Percentiles rank a stretch among this genome's conserved stretches.
phyloP scores from a whole-genome alignment of 768 basidiomycete species.

The Boletus bicolor region DNA sequence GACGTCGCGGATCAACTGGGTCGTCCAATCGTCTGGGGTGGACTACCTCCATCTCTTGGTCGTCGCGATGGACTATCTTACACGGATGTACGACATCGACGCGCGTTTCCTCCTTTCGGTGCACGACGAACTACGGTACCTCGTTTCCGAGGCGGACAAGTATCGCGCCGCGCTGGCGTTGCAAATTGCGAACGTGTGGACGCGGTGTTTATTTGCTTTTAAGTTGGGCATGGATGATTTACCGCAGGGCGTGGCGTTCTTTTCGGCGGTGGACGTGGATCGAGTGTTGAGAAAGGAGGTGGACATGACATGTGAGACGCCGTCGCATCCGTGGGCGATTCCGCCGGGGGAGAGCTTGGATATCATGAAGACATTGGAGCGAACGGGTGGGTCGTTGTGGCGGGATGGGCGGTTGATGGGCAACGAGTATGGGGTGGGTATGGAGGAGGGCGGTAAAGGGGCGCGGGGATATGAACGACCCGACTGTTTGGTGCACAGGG shows the following conservation, averaged over 20 bases:
- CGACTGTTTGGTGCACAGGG: constrained; percentile 64
- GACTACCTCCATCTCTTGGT: constrained; percentile 97
- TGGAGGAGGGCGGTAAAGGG: constrained; percentile 7
- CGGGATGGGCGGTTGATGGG: constrained; percentile 57
- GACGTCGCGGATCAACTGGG: constrained; percentile 98
- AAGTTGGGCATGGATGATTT: constrained; percentile 95
- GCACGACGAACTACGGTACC: constrained; percentile 94
- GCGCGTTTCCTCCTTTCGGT: constrained; percentile 96
- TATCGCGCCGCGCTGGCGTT: constrained; percentile 90
- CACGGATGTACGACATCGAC: constrained; percentile 73
- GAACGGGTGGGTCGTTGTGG: constrained; percentile 71
- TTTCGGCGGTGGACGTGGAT: constrained; percentile 95
- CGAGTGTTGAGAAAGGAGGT: constrained; percentile 91
- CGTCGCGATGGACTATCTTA: constrained; percentile 90
- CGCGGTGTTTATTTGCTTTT: constrained; percentile 84
- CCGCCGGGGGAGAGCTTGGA: constrained; percentile 84
- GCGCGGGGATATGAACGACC: constrained; percentile 49
- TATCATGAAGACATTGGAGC: constrained; percentile 60
- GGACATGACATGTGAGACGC: constrained; percentile 93
- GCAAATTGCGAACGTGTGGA: constrained; percentile 96
- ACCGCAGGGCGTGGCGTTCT: constrained; percentile 94
- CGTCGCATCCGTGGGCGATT: constrained; percentile 81
- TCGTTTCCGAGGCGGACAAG: constrained; percentile 83
- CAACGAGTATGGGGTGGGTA: constrained; percentile 2
- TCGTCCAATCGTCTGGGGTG: constrained; percentile 96